Conservation (phyloP, 306 rosid genomes). For the Quercus parvula region DNA sequence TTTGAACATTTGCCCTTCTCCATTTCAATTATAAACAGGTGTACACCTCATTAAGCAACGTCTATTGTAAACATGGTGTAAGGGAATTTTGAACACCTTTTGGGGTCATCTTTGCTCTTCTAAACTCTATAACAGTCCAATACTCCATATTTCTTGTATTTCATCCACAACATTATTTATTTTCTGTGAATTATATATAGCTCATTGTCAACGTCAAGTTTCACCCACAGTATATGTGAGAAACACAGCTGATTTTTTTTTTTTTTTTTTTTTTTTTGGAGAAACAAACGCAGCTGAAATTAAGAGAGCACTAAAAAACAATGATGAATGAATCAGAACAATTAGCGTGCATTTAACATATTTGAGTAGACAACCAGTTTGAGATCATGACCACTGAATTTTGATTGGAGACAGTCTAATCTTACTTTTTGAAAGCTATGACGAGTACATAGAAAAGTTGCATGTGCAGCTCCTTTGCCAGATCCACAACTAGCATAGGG, state of each 20-base stretch:
- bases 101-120: not conserved
- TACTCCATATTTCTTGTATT: not conserved
- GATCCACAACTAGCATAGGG: not conserved
- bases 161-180: not conserved
- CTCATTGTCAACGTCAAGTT: not conserved
- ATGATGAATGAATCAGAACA: not conserved
- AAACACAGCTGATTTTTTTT: not conserved
- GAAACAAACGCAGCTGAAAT: not conserved
- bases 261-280: no score
- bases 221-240: not conserved
- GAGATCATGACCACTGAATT: not conserved
- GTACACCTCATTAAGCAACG: no score
- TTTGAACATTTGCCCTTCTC: no score
- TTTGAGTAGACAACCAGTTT: not conserved
- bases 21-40: no score
- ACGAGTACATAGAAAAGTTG: not conserved
- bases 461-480: not conserved
- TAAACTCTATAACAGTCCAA: not conserved
- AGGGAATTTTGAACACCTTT: no score
- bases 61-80: no score
- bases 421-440: not conserved
- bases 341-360: not conserved
- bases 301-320: constrained; percentile 1
- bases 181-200: not conserved
- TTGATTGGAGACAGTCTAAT: not conserved